Conservation (phyloP, 2,329 filamentous ascomycete species). For the Truncatella angustata region DNA sequence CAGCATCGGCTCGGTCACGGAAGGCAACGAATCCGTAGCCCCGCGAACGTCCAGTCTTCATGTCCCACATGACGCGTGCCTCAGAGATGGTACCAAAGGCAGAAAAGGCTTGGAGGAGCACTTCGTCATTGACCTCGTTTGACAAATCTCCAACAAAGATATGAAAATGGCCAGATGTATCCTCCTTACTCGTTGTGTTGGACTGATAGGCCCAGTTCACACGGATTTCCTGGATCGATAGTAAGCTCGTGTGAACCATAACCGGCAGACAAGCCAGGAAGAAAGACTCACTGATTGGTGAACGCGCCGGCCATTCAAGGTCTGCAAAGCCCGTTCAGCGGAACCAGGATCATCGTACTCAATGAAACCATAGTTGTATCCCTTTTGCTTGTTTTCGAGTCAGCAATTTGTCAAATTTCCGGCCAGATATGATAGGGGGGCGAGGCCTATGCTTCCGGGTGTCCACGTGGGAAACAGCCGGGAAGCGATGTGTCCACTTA, state of each 20-base stretch:
- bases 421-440: background rate
- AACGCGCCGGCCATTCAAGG: constrained; percentile 89
- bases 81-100: constrained; percentile 95
- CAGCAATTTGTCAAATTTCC: background rate
- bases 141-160: constrained; percentile 98
- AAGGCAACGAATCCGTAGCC: constrained; percentile 98
- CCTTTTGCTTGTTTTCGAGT: constrained; percentile 70
- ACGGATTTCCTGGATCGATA: constrained; percentile 76
- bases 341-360: constrained; percentile 98
- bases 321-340: constrained; percentile 95
- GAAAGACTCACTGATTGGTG: constrained; percentile 80
- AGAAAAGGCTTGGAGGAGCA: constrained; percentile 89
- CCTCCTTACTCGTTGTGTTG: constrained; percentile 90
- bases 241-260: background rate
- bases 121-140: constrained; percentile 98
- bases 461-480: too few species aligned
- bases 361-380: constrained; percentile 98
- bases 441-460: background rate
- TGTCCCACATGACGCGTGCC: constrained; percentile 99
- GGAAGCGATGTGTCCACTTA: constrained; percentile 49
- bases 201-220: constrained; percentile 99
- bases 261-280: background rate
- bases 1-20: constrained; percentile 87
- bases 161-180: constrained; percentile 97
- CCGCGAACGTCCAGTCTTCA: constrained; percentile 97